Percentiles rank a stretch among this genome's conserved stretches.
Evolutionary conservation across 352 stramenopile genomes (phyloP).

Genomic region (Achlya hypogyna): DNA sequence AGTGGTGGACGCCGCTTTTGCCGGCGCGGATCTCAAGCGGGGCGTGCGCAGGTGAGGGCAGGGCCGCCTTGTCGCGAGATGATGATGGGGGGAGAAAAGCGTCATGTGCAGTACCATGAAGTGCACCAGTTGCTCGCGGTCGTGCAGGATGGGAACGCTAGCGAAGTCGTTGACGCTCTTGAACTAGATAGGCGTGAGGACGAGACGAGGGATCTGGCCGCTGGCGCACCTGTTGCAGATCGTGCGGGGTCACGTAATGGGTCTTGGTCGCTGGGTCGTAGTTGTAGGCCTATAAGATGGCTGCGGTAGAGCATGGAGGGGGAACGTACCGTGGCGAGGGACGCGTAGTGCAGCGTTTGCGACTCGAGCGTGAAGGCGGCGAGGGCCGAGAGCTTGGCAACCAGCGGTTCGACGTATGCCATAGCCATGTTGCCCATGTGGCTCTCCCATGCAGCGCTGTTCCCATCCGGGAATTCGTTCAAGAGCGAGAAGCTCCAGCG

Average conservation of each 20-base stretch:
- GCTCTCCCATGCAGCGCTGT: slow-evolving; percentile 35
- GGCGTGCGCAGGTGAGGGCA: slow-evolving; percentile 38
- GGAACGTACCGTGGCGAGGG: slow-evolving; percentile 30
- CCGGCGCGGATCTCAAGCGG: slow-evolving; percentile 42
- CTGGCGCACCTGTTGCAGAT: slow-evolving; percentile 52
- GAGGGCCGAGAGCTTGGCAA: slow-evolving; percentile 27
- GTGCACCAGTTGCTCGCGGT: slow-evolving; percentile 65
- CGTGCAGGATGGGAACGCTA: slow-evolving; percentile 46
- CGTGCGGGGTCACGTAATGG: slow-evolving; percentile 33
- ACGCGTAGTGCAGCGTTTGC: slow-evolving; percentile 57
- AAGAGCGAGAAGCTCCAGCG: slow-evolving; percentile 59
- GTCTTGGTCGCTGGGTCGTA: slow-evolving; percentile 45
- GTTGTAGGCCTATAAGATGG: slow-evolving; percentile 29
- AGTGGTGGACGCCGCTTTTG: slow-evolving; percentile 12
- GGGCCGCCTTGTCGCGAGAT: slow-evolving; percentile 32
- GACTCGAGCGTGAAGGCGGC: slow-evolving; percentile 66
- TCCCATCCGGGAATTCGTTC: slow-evolving; percentile 45
- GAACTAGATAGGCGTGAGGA: slow-evolving; percentile 32
- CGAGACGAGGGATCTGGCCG: not conserved
- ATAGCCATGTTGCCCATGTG: slow-evolving; percentile 29
- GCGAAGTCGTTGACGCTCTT: slow-evolving; percentile 72
- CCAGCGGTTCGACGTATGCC: not conserved
- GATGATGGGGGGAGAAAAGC: not conserved
- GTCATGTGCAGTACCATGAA: slow-evolving; percentile 35
- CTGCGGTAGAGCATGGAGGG: not conserved